phyloP scores from a whole-genome alignment of 2,329 filamentous ascomycete genomes.

The Aureobasidium musti region DNA sequence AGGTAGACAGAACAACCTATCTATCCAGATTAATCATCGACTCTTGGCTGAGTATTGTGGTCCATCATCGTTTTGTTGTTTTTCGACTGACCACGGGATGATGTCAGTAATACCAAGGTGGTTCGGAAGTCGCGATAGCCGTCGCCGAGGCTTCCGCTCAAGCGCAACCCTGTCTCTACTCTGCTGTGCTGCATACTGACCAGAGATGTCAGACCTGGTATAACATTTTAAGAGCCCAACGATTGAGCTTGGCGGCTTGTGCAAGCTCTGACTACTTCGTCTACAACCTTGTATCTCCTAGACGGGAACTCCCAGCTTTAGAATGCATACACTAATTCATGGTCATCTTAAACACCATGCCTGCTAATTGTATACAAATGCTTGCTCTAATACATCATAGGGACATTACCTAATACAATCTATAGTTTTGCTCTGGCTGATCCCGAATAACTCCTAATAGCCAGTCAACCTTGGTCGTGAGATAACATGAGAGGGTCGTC shows the following conservation, averaged over 20 bases:
- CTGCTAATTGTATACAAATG: slow-evolving; percentile 13
- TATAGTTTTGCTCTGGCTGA: slow-evolving; percentile 18
- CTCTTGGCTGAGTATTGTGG: not conserved
- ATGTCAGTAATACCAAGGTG: slow-evolving; percentile 18
- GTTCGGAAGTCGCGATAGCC: slow-evolving; percentile 6
- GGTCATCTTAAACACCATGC: not conserved
- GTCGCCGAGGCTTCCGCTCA: not conserved
- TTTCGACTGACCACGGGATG: not conserved
- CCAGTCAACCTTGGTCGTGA: slow-evolving; percentile 28
- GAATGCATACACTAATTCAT: not conserved
- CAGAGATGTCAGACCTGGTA: not conserved
- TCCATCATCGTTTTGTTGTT: slow-evolving; percentile 5
- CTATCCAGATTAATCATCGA: not conserved
- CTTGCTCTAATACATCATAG: slow-evolving; percentile 3
- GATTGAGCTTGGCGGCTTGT: not conserved
- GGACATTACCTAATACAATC: not conserved
- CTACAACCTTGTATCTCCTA: not conserved
- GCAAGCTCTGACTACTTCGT: not conserved
- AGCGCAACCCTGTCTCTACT: not conserved
- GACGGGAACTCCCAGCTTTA: not conserved
- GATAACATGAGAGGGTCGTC: slow-evolving; percentile 10
- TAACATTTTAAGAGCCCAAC: too few species aligned
- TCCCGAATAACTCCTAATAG: slow-evolving; percentile 27
- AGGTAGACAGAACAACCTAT: not conserved
- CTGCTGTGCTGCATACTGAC: not conserved